These are phyloP conservation scores for Botryosphaeria agaves DNA, from an alignment of 2,329 filamentous ascomycete genomes.

Conservation along the genomic window DNA sequence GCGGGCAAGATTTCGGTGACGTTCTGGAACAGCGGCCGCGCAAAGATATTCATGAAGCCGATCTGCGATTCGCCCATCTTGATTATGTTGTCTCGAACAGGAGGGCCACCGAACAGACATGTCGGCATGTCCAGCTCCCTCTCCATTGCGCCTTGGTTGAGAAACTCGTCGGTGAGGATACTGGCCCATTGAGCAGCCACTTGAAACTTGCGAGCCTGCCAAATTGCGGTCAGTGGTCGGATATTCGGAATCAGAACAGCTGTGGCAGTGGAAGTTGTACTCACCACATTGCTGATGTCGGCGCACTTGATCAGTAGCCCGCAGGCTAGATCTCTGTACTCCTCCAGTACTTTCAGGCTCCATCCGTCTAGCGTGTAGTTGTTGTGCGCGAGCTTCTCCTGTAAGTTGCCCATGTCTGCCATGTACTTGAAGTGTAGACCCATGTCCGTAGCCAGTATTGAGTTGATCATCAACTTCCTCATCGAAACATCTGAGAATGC, in stretches of 20 bases:
- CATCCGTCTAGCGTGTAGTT: slow-evolving; percentile 49
- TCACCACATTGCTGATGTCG: slow-evolving; percentile 93
- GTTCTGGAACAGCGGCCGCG: slow-evolving; percentile 76
- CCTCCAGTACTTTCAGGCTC: slow-evolving; percentile 58
- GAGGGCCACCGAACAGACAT: slow-evolving; percentile 62
- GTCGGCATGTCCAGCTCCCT: slow-evolving; percentile 72
- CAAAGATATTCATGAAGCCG: slow-evolving; percentile 93
- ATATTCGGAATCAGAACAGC: slow-evolving; percentile 2
- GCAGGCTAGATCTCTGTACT: slow-evolving; percentile 67
- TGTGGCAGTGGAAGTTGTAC: slow-evolving; percentile 26
- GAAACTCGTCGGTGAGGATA: slow-evolving; percentile 90
- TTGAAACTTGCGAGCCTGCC: slow-evolving; percentile 62
- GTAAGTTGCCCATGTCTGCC: slow-evolving; percentile 65
- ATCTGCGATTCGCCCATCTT: slow-evolving; percentile 80
- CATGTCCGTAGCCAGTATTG: slow-evolving; percentile 97
- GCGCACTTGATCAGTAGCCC: slow-evolving; percentile 93
- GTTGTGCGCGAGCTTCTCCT: slow-evolving; percentile 56
- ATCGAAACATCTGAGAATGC: slow-evolving; percentile 65
- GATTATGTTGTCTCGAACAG: slow-evolving; percentile 65
- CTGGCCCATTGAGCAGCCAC: slow-evolving; percentile 79
- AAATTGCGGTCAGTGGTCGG: no score
- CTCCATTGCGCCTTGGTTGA: slow-evolving; percentile 86
- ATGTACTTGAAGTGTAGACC: slow-evolving; percentile 94
- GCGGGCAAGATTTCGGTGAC: slow-evolving; percentile 73
- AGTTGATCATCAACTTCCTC: slow-evolving; percentile 85